phyloP scores from a whole-genome alignment of 2,329 filamentous ascomycete species.

The Malbranchea zuffiana region DNA sequence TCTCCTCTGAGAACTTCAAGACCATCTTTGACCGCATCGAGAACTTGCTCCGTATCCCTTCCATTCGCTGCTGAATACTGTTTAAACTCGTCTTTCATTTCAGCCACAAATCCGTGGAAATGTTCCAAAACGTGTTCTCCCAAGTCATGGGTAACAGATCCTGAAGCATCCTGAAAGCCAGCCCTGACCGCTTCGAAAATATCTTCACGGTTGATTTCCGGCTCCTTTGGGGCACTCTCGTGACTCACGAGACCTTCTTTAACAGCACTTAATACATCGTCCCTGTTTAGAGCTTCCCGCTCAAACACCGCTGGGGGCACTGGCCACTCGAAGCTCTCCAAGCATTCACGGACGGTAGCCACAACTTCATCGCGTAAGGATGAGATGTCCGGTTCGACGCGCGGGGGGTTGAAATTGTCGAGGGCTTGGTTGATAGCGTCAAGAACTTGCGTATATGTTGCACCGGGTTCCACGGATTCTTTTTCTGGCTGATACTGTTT shows the following conservation, averaged over 20 bases:
- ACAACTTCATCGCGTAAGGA: slow-evolving; percentile 76
- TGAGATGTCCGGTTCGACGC: slow-evolving; percentile 55
- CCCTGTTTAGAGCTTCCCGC: slow-evolving; percentile 12
- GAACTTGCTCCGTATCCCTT: slow-evolving; percentile 73
- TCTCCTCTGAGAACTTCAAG: slow-evolving; percentile 68
- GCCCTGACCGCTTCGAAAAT: slow-evolving; percentile 49
- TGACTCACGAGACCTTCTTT: slow-evolving; percentile 26
- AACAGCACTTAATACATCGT: slow-evolving; percentile 20
- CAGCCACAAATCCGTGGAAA: slow-evolving; percentile 48
- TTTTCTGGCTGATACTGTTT: slow-evolving; percentile 53
- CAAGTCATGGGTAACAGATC: slow-evolving; percentile 40
- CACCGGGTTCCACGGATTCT: slow-evolving; percentile 40
- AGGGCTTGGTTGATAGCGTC: slow-evolving; percentile 76
- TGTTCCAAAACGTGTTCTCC: slow-evolving; percentile 47
- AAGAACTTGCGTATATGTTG: slow-evolving; percentile 75
- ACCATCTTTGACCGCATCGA: slow-evolving; percentile 79
- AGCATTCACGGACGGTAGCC: slow-evolving; percentile 69
- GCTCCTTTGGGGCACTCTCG: slow-evolving; percentile 43
- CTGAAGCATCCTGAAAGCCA: slow-evolving; percentile 44
- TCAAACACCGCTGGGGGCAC: slow-evolving; percentile 37
- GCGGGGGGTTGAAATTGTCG: slow-evolving; percentile 66
- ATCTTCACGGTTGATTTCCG: slow-evolving; percentile 45
- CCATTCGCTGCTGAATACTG: slow-evolving; percentile 70
- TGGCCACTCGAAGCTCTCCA: slow-evolving; percentile 74
- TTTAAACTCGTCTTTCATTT: slow-evolving; percentile 57